These are phyloP conservation scores for Boletus coccyginus DNA, from an alignment of 768 basidiomycete species.

Conservation along the genomic window DNA sequence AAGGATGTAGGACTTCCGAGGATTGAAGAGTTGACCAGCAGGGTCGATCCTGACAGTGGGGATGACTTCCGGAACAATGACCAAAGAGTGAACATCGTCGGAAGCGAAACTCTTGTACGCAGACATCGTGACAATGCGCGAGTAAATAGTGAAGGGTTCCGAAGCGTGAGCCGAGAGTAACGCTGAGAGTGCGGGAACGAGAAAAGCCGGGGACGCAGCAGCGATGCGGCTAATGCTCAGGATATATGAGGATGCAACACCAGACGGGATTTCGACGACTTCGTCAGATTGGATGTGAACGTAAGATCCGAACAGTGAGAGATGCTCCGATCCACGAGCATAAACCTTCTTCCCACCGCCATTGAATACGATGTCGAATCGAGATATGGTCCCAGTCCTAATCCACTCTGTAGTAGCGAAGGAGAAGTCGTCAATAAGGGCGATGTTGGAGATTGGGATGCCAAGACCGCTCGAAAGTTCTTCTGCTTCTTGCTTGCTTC, in stretches of 20 bases:
- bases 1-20: slow-evolving; percentile 24
- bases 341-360: too few species aligned
- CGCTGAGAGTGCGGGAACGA: slow-evolving; percentile 16
- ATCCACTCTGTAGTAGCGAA: too few species aligned
- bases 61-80: slow-evolving; percentile 16
- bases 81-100: slow-evolving; percentile 9
- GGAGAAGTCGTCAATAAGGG: too few species aligned
- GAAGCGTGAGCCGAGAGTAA: slow-evolving; percentile 19
- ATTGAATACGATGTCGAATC: too few species aligned
- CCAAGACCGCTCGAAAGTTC: slow-evolving; percentile 11
- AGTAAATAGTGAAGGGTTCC: slow-evolving; percentile 10
- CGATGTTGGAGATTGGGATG: slow-evolving; percentile 10
- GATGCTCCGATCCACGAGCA: too few species aligned
- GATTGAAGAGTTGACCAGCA: slow-evolving; percentile 28
- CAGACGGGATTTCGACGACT: too few species aligned
- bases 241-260: too few species aligned
- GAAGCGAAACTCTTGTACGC: not conserved
- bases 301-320: too few species aligned
- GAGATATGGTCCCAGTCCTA: too few species aligned
- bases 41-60: slow-evolving; percentile 22
- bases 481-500: slow-evolving; percentile 11
- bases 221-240: slow-evolving; percentile 26
- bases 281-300: too few species aligned
- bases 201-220: slow-evolving; percentile 16
- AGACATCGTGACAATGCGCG: slow-evolving; percentile 11